These are phyloP conservation scores for Saitozyma sp. DNA, from an alignment of 768 basidiomycete species.

Conservation along the genomic window DNA sequence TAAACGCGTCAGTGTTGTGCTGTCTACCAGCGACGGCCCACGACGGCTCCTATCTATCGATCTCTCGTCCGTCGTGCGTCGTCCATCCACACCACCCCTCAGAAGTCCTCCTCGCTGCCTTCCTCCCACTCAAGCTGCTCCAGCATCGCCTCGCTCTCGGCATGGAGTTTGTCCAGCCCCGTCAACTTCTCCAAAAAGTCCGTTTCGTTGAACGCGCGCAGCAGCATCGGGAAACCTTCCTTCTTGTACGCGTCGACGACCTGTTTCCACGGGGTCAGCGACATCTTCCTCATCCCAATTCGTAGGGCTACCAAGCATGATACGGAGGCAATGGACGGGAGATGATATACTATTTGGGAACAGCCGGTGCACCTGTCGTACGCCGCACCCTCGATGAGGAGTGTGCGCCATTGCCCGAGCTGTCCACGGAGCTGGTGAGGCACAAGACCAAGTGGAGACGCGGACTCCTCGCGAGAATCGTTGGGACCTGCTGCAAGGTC, in stretches of 20 bases:
- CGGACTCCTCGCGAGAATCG: slow-evolving; percentile 6
- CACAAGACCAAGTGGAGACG: slow-evolving; percentile 69
- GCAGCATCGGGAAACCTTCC: slow-evolving; percentile 76
- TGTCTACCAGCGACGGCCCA: too few relatives aligned
- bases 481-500: too few relatives aligned
- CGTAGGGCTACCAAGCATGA: too few relatives aligned
- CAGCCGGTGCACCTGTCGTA: slow-evolving; percentile 90
- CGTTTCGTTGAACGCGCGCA: slow-evolving; percentile 77
- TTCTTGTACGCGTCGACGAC: slow-evolving; percentile 77
- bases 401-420: slow-evolving; percentile 78
- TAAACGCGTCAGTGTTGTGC: too few relatives aligned
- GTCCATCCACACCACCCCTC: not conserved
- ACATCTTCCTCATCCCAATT: not conserved
- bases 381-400: slow-evolving; percentile 81
- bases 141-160: slow-evolving; percentile 70
- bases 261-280: slow-evolving; percentile 54
- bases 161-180: slow-evolving; percentile 73
- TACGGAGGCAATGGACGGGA: not conserved
- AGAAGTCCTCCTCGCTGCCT: slow-evolving; percentile 33
- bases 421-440: slow-evolving; percentile 94
- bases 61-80: too few relatives aligned
- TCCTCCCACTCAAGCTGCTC: slow-evolving; percentile 78
- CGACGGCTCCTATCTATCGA: too few relatives aligned
- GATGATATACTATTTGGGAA: slow-evolving; percentile 65
- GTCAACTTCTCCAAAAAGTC: slow-evolving; percentile 73